A percentile compares a stretch with the other conserved stretches of the same genome.
These are phyloP conservation scores for Cucurbitaria berberidis DNA, from an alignment of 2,329 filamentous ascomycete genomes.

Conservation along the genomic window DNA sequence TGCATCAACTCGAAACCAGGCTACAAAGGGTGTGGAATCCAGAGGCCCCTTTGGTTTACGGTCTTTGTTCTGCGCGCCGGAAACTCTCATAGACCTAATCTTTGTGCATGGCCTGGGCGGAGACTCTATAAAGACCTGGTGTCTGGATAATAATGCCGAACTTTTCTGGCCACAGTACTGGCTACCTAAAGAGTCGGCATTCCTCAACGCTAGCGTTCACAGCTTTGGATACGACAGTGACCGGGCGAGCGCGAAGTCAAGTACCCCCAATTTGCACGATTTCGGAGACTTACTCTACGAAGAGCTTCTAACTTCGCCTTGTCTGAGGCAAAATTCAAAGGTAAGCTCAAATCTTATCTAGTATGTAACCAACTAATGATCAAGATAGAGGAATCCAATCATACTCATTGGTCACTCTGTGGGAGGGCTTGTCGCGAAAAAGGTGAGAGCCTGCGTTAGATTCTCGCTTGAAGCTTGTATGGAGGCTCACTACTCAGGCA, in stretches of 20 bases:
- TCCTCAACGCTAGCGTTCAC: neutral
- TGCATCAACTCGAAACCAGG: neutral
- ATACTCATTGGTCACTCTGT: slow-evolving; percentile 9
- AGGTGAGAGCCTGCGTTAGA: neutral
- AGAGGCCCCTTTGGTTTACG: neutral
- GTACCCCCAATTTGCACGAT: slow-evolving; percentile 3
- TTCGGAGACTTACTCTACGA: slow-evolving; percentile 4
- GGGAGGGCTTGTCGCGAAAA: slow-evolving; percentile 5
- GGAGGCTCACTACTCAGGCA: neutral
- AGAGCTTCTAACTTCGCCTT: slow-evolving; percentile 2
- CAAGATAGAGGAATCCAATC: neutral
- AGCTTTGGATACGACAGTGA: slow-evolving; percentile 8
- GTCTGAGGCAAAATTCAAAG: neutral
- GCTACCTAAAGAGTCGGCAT: slow-evolving; percentile 2
- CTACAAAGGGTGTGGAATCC: neutral
- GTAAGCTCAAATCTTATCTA: neutral
- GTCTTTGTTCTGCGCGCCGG: neutral
- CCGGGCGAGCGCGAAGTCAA: neutral
- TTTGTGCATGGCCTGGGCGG: slow-evolving; percentile 9
- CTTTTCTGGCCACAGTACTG: slow-evolving; percentile 5
- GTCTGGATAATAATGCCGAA: neutral
- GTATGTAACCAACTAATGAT: neutral
- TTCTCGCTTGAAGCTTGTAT: neutral
- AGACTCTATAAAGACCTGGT: slow-evolving; percentile 7
- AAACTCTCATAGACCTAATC: slow-evolving; percentile 5